A percentile compares a stretch with the other conserved stretches of the same genome.
These are phyloP conservation scores for Leucocoprinus sp. DNA, from an alignment of 768 basidiomycete species.

Conservation along the genomic window DNA sequence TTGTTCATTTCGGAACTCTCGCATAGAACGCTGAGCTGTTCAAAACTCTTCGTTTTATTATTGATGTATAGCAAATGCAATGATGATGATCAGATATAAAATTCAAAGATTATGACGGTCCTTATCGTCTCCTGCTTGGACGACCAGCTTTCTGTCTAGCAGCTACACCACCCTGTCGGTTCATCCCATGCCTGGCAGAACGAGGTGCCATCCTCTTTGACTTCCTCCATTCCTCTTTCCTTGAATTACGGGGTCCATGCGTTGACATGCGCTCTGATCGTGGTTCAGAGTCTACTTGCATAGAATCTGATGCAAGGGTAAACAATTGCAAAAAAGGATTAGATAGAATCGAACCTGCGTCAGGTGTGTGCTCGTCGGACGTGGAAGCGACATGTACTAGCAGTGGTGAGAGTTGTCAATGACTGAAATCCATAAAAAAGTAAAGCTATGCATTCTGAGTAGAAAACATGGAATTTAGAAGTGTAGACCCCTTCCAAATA, in stretches of 20 bases:
- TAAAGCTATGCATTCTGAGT: constrained; percentile 16
- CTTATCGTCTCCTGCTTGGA: constrained; percentile 61
- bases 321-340: too few species aligned
- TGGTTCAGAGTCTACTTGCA: constrained; percentile 42
- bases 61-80: neutral
- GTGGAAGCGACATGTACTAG: constrained; percentile 23
- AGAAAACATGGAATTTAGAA: constrained; percentile 5
- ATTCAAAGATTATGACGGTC: constrained; percentile 7
- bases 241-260: constrained; percentile 68
- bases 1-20: neutral
- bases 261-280: constrained; percentile 53
- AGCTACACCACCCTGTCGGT: constrained; percentile 56
- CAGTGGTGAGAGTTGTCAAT: constrained; percentile 32
- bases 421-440: constrained; percentile 23
- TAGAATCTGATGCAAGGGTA: constrained; percentile 34
- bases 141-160: constrained; percentile 62
- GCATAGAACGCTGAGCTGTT: neutral
- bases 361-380: constrained; percentile 16
- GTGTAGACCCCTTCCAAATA: constrained; percentile 8
- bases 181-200: constrained; percentile 46
- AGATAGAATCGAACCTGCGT: constrained; percentile 24
- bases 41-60: neutral
- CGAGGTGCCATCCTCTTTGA: constrained; percentile 65
- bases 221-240: constrained; percentile 74
- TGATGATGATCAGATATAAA: neutral